A percentile compares a stretch with the other conserved stretches of the same genome.
Conservation (phyloP, 2,329 filamentous ascomycete species). For the Lasiodiplodia citricola region DNA sequence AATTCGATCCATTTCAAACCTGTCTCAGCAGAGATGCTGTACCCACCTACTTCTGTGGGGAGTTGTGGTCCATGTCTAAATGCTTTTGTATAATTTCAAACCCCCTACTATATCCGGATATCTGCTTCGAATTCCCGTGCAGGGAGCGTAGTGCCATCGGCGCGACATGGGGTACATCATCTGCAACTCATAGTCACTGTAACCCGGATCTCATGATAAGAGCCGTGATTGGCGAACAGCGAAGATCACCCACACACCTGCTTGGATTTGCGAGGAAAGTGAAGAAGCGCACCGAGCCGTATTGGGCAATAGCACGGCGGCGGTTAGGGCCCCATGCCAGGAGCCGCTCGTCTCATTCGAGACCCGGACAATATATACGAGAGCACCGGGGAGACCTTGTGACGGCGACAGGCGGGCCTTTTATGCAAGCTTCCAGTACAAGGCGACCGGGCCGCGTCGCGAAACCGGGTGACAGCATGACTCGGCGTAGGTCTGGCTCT, state of each 20-base stretch:
- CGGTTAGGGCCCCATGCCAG: conserved; percentile 2
- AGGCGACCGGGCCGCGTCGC: not conserved
- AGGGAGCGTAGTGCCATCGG: not conserved
- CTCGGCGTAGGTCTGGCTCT: not conserved
- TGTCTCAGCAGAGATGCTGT: not conserved
- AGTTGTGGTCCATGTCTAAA: not conserved
- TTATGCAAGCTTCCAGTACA: conserved; percentile 4
- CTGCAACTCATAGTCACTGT: not conserved
- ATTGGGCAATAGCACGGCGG: conserved; percentile 6
- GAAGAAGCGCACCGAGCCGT: not conserved
- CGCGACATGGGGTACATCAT: not conserved
- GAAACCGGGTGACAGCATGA: not conserved
- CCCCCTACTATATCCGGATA: not conserved
- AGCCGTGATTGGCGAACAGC: conserved; percentile 10
- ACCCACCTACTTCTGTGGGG: not conserved
- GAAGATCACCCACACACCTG: conserved; percentile 3
- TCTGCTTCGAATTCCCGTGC: not conserved
- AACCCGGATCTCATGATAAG: conserved; percentile 1
- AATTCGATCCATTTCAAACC: not conserved
- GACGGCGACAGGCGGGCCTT: conserved; percentile 8
- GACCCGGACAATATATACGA: conserved; percentile 15
- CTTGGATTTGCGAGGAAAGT: conserved; percentile 12
- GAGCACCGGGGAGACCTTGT: conserved; percentile 14
- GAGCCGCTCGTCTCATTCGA: not conserved
- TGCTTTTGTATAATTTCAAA: not conserved